Evolutionary conservation across 768 basidiomycete species (phyloP).

Genomic region (Pleurotus cornucopiae): DNA sequence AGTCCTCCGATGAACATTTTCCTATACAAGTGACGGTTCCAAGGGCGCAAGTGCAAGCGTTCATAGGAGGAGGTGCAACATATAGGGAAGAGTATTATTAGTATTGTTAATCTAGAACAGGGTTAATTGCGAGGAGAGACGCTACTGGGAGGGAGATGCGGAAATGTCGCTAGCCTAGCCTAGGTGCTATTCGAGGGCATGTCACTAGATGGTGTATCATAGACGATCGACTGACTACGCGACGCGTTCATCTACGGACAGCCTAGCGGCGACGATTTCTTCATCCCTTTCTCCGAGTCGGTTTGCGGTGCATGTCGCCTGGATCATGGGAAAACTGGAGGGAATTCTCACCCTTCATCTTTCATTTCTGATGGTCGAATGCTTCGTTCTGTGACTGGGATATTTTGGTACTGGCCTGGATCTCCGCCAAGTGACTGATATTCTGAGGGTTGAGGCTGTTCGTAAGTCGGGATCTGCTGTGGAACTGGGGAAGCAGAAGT

Average conservation of each 20-base stretch:
- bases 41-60: conserved; percentile 21
- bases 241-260: conserved; percentile 17
- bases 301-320: neutral
- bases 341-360: conserved; percentile 90
- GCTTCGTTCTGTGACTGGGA: conserved; percentile 52
- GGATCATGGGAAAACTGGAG: conserved; percentile 1
- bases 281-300: conserved; percentile 5
- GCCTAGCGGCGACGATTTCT: conserved; percentile 8
- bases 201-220: conserved; percentile 58
- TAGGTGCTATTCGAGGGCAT: conserved; percentile 60
- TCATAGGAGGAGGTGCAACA: conserved; percentile 22
- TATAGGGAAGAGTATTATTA: conserved; percentile 65
- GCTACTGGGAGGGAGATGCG: conserved; percentile 63
- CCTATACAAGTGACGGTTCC: conserved; percentile 47
- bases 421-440: conserved; percentile 35
- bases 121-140: conserved; percentile 53
- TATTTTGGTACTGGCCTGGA: conserved; percentile 39
- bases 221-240: conserved; percentile 41
- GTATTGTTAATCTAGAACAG: conserved; percentile 76
- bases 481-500: conserved; percentile 25
- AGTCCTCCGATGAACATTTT: conserved; percentile 99
- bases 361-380: conserved; percentile 90
- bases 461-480: conserved; percentile 78
- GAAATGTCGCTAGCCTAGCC: conserved; percentile 62
- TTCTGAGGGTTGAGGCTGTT: conserved; percentile 55